Conservation (phyloP, 2,329 filamentous ascomycete genomes). For the Fusarium aywerte region DNA sequence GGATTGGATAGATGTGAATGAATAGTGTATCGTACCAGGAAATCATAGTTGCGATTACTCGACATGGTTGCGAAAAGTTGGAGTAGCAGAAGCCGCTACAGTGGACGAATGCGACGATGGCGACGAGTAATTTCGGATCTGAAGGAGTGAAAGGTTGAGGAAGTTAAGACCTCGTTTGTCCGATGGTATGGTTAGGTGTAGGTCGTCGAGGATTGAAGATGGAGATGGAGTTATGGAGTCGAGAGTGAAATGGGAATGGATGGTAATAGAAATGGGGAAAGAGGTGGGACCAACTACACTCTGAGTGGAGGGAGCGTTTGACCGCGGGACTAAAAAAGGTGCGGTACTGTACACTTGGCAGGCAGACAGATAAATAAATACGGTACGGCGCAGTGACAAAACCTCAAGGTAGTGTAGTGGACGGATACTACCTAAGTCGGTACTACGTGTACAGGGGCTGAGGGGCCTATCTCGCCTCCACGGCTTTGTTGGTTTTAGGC, state of each 20-base stretch:
- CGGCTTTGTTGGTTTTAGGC: constrained; percentile 22
- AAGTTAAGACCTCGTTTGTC: constrained; percentile 8
- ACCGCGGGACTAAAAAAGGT: constrained; percentile 18
- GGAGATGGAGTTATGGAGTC: constrained; percentile 32
- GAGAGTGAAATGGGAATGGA: constrained; percentile 16
- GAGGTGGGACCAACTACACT: constrained; percentile 2
- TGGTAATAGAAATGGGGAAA: constrained; percentile 16
- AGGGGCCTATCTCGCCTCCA: constrained; percentile 7
- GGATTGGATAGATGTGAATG: constrained; percentile 25
- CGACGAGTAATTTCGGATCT: constrained; percentile 15
- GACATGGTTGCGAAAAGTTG: constrained; percentile 73
- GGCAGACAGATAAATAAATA: constrained; percentile 10
- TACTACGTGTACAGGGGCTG: constrained; percentile 24
- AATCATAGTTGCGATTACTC: constrained; percentile 98
- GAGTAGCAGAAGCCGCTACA: constrained; percentile 31
- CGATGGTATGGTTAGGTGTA: constrained; percentile 14
- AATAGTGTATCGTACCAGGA: constrained; percentile 75
- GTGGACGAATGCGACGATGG: constrained; percentile 28
- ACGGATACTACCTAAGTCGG: no score
- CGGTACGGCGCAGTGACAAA: constrained; percentile 13
- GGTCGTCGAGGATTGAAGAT: constrained; percentile 39
- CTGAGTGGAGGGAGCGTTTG: constrained; percentile 18
- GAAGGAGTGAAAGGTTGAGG: constrained; percentile 18
- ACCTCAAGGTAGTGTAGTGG: no score
- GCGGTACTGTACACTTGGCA: constrained; percentile 10